These are phyloP conservation scores for Wallacemonas sp. DNA, from an alignment of 208 protist genomes.

Conservation along the genomic window DNA sequence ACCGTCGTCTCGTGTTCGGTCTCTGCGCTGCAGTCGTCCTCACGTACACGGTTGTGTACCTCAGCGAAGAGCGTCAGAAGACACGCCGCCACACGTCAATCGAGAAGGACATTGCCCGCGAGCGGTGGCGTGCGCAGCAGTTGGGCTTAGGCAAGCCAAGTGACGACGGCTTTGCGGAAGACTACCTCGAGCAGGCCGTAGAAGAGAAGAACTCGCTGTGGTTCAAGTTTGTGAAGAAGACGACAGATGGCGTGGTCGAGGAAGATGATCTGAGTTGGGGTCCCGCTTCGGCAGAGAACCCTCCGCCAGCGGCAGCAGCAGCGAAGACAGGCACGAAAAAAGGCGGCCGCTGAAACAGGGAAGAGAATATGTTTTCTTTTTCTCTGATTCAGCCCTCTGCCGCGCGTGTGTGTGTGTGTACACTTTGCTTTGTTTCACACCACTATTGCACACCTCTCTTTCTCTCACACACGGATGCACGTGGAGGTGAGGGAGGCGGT, in stretches of 20 bases:
- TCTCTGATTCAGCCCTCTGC: slow-evolving; percentile 4
- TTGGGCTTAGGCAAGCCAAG: slow-evolving; percentile 44
- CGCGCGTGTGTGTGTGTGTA: too few species aligned
- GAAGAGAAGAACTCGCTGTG: slow-evolving; percentile 12
- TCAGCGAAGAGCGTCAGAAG: slow-evolving; percentile 57
- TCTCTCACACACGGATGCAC: not conserved
- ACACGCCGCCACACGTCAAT: slow-evolving; percentile 62
- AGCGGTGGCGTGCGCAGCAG: slow-evolving; percentile 72
- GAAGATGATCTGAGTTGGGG: slow-evolving; percentile 20
- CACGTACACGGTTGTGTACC: slow-evolving; percentile 57
- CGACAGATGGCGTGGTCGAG: slow-evolving; percentile 8
- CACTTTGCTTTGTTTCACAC: too few species aligned
- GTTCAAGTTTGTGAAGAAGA: slow-evolving; percentile 35
- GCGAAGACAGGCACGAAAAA: too few species aligned
- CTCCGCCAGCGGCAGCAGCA: not conserved
- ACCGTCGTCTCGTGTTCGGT: slow-evolving; percentile 45
- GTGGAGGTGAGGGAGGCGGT: too few species aligned
- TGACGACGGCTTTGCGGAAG: slow-evolving; percentile 70
- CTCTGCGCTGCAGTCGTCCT: slow-evolving; percentile 26
- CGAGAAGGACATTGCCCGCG: slow-evolving; percentile 79
- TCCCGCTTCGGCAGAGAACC: not conserved
- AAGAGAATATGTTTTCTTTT: too few species aligned
- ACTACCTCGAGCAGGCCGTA: slow-evolving; percentile 30
- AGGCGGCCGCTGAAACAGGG: too few species aligned
- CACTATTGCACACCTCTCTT: not conserved